A percentile compares a stretch with the other conserved stretches of the same genome.
Conservation (phyloP, 2,329 filamentous ascomycete species). For the Penicillium rolfsii region DNA sequence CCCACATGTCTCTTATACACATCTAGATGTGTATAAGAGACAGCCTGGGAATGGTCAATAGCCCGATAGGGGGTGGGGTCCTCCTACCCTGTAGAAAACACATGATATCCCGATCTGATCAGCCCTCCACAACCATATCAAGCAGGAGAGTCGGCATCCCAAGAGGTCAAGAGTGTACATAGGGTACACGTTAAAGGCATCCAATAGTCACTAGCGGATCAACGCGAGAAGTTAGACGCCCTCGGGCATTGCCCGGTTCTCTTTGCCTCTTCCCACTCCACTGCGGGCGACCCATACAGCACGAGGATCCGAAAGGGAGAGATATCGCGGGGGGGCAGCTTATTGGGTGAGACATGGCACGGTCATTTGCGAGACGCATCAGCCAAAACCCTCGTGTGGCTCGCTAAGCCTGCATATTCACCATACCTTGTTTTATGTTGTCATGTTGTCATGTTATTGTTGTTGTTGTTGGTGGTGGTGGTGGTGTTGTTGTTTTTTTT, state of each 20-base stretch:
- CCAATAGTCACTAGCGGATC: background rate
- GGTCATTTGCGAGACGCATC: conserved; percentile 23
- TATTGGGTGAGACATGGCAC: conserved; percentile 22
- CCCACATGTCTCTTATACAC: too few species aligned
- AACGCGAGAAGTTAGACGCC: conserved; percentile 7
- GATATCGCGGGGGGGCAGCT: conserved; percentile 20
- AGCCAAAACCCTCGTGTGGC: conserved; percentile 26
- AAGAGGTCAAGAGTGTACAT: background rate
- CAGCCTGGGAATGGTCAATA: background rate
- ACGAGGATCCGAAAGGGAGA: conserved; percentile 21
- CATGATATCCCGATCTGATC: background rate
- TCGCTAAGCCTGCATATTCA: conserved; percentile 16
- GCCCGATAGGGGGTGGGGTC: background rate
- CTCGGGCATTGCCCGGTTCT: conserved; percentile 21
- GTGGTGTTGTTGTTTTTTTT: too few species aligned
- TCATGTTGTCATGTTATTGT: background rate
- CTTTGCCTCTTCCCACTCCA: conserved; percentile 17
- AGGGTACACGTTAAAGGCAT: background rate
- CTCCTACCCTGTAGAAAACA: background rate
- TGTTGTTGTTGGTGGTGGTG: too few species aligned
- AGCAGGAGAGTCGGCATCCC: background rate
- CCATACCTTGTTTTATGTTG: conserved; percentile 12
- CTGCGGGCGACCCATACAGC: conserved; percentile 23
- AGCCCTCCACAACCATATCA: background rate
- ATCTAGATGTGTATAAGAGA: too few species aligned